A percentile compares a stretch with the other conserved stretches of the same genome.
Evolutionary conservation across 169 alveolate genomes (phyloP).

Genomic region (Eimeria sp.): DNA sequence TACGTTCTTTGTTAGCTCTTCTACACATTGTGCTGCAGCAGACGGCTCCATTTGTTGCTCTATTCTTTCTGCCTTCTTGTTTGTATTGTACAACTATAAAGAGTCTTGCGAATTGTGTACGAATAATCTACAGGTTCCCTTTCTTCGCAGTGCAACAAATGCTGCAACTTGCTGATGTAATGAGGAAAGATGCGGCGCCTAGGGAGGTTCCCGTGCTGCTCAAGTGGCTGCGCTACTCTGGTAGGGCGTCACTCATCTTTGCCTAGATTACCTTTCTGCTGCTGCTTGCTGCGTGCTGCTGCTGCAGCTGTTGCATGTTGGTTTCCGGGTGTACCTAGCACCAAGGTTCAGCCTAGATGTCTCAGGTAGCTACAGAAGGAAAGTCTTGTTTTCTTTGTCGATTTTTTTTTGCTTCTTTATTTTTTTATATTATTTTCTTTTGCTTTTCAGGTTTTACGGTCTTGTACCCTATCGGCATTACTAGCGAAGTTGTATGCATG

Average conservation of each 20-base stretch:
- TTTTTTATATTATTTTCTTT: not conserved
- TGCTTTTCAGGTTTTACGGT: slow-evolving; percentile 82
- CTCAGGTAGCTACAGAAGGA: too few relatives aligned
- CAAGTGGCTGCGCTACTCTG: slow-evolving; percentile 87
- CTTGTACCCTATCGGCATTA: slow-evolving; percentile 87
- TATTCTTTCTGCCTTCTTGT: too few relatives aligned
- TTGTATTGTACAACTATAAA: too few relatives aligned
- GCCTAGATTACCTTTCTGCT: too few relatives aligned
- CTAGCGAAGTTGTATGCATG: slow-evolving; percentile 85
- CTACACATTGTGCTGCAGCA: not conserved
- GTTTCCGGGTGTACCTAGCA: too few relatives aligned
- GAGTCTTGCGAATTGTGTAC: too few relatives aligned
- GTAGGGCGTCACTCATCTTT: not conserved
- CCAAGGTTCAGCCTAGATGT: not conserved
- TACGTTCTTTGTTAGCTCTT: not conserved
- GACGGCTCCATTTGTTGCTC: too few relatives aligned
- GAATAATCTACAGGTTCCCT: slow-evolving; percentile 38
- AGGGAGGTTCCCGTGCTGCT: slow-evolving; percentile 83
- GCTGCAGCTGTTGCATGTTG: too few relatives aligned
- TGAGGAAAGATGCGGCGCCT: slow-evolving; percentile 12
- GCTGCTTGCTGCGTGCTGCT: too few relatives aligned
- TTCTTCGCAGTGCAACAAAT: slow-evolving; percentile 70
- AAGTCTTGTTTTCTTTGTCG: too few relatives aligned
- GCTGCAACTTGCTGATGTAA: slow-evolving; percentile 22
- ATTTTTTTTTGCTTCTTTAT: too few relatives aligned